phyloP scores from a whole-genome alignment of 768 basidiomycete genomes.

The Lyophyllum atratum region DNA sequence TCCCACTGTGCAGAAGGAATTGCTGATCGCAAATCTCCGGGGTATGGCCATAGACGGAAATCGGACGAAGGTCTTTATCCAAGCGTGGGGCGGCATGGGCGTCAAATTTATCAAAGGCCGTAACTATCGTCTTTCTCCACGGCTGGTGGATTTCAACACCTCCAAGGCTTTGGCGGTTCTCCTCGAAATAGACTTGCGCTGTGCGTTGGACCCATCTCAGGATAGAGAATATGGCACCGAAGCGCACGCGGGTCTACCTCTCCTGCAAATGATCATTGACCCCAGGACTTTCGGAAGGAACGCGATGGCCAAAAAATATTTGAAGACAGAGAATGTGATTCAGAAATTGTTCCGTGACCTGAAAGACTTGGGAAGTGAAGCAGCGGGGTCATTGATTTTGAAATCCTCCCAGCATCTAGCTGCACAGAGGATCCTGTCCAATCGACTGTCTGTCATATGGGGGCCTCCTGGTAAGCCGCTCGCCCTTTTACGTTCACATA shows the following conservation, averaged over 20 bases:
- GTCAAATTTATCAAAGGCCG: constrained; percentile 31
- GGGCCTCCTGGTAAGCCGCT: constrained; percentile 45
- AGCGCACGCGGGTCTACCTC: constrained; percentile 33
- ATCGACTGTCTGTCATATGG: constrained; percentile 49
- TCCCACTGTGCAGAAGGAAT: constrained; percentile 34
- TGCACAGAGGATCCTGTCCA: constrained; percentile 42
- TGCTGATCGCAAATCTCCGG: constrained; percentile 42
- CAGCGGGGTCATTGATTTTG: constrained; percentile 41
- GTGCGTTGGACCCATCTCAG: constrained; percentile 14
- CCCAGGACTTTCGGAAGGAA: constrained; percentile 40
- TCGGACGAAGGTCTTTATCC: constrained; percentile 36
- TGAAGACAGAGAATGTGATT: constrained; percentile 37
- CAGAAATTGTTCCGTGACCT: constrained; percentile 44
- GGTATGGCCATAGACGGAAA: constrained; percentile 36
- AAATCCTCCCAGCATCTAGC: constrained; percentile 51
- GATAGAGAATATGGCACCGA: constrained; percentile 6
- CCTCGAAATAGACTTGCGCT: constrained; percentile 47
- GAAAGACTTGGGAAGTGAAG: constrained; percentile 30
- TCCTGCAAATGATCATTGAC: constrained; percentile 45
- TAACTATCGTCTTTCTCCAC: constrained; percentile 47
- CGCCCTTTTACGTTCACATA: background rate
- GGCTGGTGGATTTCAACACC: constrained; percentile 56
- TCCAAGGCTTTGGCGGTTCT: constrained; percentile 45
- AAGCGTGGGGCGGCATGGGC: constrained; percentile 37
- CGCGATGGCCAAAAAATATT: constrained; percentile 25